Percentiles rank a stretch among this genome's conserved stretches.
These are phyloP conservation scores for Apiospora kogelbergensis DNA, from an alignment of 2,329 filamentous ascomycete species.

Conservation along the genomic window DNA sequence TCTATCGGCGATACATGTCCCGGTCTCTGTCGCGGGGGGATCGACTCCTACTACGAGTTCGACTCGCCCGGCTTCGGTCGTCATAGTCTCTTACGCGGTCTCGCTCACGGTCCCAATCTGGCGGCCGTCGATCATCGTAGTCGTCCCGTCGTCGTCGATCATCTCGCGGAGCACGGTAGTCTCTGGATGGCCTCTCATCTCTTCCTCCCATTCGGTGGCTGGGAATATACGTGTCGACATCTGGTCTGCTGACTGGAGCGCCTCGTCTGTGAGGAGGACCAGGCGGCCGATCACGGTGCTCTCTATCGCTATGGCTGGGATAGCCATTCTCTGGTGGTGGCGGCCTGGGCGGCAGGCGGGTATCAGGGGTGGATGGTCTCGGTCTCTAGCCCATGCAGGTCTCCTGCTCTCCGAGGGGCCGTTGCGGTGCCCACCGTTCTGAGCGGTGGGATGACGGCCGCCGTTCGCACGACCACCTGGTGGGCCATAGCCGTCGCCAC, in stretches of 20 bases:
- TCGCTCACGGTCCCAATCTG: slow-evolving; percentile 38
- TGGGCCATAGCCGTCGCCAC: slow-evolving; percentile 51
- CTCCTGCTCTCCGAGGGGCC: slow-evolving; percentile 42
- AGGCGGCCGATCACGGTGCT: slow-evolving; percentile 14
- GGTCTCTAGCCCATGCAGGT: slow-evolving; percentile 57
- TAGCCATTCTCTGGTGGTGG: slow-evolving; percentile 44
- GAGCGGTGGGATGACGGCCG: slow-evolving; percentile 18
- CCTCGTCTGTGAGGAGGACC: background rate
- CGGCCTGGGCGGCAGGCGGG: slow-evolving; percentile 48
- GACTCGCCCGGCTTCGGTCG: slow-evolving; percentile 38
- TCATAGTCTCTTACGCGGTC: slow-evolving; percentile 29
- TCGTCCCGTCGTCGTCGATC: slow-evolving; percentile 35
- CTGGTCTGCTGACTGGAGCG: slow-evolving; percentile 23
- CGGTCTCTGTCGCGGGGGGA: slow-evolving; percentile 47
- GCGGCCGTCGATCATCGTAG: slow-evolving; percentile 37
- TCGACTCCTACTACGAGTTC: slow-evolving; percentile 45
- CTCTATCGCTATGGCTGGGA: slow-evolving; percentile 35
- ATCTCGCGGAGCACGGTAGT: slow-evolving; percentile 29
- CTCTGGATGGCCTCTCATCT: slow-evolving; percentile 28
- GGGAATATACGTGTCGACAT: slow-evolving; percentile 53
- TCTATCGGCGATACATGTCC: slow-evolving; percentile 51
- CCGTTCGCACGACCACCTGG: slow-evolving; percentile 44
- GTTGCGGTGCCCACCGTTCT: slow-evolving; percentile 31
- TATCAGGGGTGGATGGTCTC: slow-evolving; percentile 36
- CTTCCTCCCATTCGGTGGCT: slow-evolving; percentile 39